Evolutionary conservation across 1,284 basidiomycete species (phyloP), one percentile per base, ranked within the genome.

Genomic region (Wolfiporia cocos): DNA sequence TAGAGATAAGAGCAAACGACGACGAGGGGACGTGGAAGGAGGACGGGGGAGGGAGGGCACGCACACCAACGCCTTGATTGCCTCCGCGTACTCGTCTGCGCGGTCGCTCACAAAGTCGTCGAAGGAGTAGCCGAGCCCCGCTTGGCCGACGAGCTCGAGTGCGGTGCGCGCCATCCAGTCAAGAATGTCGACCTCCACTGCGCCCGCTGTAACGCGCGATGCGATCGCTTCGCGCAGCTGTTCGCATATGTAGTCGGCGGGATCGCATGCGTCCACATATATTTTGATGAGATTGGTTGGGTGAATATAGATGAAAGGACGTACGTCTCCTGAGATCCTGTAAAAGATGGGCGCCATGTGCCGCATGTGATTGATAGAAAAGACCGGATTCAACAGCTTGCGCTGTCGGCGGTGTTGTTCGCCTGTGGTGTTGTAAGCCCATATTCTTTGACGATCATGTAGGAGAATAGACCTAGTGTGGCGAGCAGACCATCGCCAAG

Each of bases 111-210:
- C 48, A 15, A 66, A 51, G 4, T 61, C 51, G 41, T 62, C 54
- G 48, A 68, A 66, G 5, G 63, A 59, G 45, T 66, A 62, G 2
- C 64, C 65, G 5, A 67, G 50, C 1, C 62, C 63, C 5, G 56
- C 63, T 41, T 64, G 64, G 5, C 62, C 63, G 40, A 68, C 54
- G 7, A 62, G 51, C 48, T 68, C 65, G n/a, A 68, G 53, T 9
- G 65, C 59, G 10, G 58, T 54, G 36, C 61, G 58, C 12, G 52
- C 55, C 54, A 60, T 59, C 59, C 64, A 65, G n/a, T 49, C 37
- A 10, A 61, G 44, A 31, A 68, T 47, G 39, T 66, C 58, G 29
- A 67, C 42, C 32, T 57, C 58, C 18, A 45, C 43, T 3, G 50
- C 44, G 22, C 51, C 55, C 19, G 17, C 24, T 2, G 20, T 15